A percentile compares a stretch with the other conserved stretches of the same genome.
Conservation (phyloP, 108 stramenopile species). For the Nitzschia sp. region DNA sequence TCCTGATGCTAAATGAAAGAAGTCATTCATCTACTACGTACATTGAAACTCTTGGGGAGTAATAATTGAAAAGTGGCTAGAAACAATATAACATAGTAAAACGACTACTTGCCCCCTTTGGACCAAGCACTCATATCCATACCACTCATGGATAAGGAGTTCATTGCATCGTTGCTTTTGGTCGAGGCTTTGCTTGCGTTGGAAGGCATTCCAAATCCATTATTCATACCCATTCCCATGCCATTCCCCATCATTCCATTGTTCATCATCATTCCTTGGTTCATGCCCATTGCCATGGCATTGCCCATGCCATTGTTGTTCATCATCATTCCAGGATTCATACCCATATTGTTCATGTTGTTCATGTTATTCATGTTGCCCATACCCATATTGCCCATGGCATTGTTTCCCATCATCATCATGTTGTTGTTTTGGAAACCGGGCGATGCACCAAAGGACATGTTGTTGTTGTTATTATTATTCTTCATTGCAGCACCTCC, state of each 20-base stretch:
- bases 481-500: slow-evolving; percentile 7
- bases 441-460: not conserved
- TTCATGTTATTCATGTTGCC: slow-evolving; percentile 12
- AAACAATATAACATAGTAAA: too few species aligned
- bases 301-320: slow-evolving; percentile 16
- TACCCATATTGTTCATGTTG: slow-evolving; percentile 28
- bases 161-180: not conserved
- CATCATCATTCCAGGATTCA: slow-evolving; percentile 38
- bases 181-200: not conserved
- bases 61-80: too few species aligned
- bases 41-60: too few species aligned
- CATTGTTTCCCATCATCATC: slow-evolving; percentile 36
- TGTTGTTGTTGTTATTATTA: slow-evolving; percentile 9
- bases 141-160: slow-evolving; percentile 24
- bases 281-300: not conserved
- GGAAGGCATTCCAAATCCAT: not conserved
- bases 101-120: slow-evolving; percentile 31
- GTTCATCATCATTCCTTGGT: slow-evolving; percentile 19
- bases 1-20: too few species aligned
- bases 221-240: slow-evolving; percentile 1
- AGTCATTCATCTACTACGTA: too few species aligned
- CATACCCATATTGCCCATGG: slow-evolving; percentile 19
- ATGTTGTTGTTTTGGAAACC: slow-evolving; percentile 13
- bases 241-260: not conserved
- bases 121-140: slow-evolving; percentile 39